Percentiles rank a stretch among this genome's conserved stretches.
These are phyloP conservation scores for Fusarium sp. DNA, from an alignment of 2,329 filamentous ascomycete genomes.

Conservation along the genomic window DNA sequence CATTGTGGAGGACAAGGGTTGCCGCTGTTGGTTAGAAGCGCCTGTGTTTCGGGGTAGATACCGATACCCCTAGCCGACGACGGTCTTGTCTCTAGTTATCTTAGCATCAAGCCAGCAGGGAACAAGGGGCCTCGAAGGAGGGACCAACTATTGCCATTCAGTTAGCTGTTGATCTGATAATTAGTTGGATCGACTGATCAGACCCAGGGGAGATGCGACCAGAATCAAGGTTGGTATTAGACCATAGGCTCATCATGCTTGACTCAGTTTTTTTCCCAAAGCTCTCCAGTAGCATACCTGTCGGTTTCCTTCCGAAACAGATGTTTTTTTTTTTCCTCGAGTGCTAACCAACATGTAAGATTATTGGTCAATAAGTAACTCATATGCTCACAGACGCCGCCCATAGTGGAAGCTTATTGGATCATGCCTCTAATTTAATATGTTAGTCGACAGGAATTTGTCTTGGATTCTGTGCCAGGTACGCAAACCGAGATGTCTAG, in stretches of 20 bases:
- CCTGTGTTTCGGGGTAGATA: slow-evolving; percentile 43
- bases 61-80: slow-evolving; percentile 43
- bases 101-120: slow-evolving; percentile 42
- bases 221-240: not conserved
- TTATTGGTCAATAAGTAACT: slow-evolving; percentile 22
- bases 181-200: slow-evolving; percentile 1
- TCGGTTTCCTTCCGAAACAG: not conserved
- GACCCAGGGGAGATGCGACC: not conserved
- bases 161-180: slow-evolving; percentile 6
- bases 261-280: not conserved
- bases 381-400: not conserved
- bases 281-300: not conserved
- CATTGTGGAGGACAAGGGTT: slow-evolving; percentile 35
- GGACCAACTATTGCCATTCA: slow-evolving; percentile 5
- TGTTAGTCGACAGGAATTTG: slow-evolving; percentile 13
- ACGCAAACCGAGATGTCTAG: not conserved
- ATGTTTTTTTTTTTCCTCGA: not conserved
- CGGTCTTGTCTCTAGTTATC: slow-evolving; percentile 37
- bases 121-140: slow-evolving; percentile 31
- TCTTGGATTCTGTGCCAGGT: not conserved
- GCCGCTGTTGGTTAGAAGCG: slow-evolving; percentile 36
- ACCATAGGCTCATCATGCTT: not conserved
- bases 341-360: slow-evolving; percentile 25
- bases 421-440: not conserved
- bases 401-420: slow-evolving; percentile 8